Evolutionary conservation across 23 red algal species (phyloP), one percentile per base, ranked within the genome.

Genomic region (Gracilariopsis chorda): DNA sequence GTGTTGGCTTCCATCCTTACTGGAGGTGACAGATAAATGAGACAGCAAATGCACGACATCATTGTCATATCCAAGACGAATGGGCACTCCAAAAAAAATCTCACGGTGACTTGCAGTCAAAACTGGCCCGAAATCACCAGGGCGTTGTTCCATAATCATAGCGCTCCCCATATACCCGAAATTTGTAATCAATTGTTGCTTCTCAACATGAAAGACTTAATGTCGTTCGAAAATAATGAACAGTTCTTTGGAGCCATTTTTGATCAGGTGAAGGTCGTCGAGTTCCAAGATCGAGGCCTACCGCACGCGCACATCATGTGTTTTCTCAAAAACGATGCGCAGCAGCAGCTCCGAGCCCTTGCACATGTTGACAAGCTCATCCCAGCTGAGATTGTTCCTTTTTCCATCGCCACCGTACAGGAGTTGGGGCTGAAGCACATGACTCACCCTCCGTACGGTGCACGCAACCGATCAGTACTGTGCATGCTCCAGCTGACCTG

Each of bases 71-170:
- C 39, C 7, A 47, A 70, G 27, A 46, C 36, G 32, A 25, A 70
- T 13, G 57, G 56, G 8, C 59, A 73, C 80, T 0, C 80, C 17
- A 0, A 65, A 32, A 9, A 70, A 33, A 70, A 70, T 39, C 40
- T 85, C 14, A 85, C 60, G 0, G 40, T 85, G 0, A 85, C 59
- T 9, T 85, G 80, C 56, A 85, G 69, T 29, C 59, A 33, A 0
- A 85, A 69, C 24, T 73, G 80, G 1, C 20, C 28, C 17, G 59
- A 85, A 16, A 73, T 85, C 21, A 85, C 59, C 12, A 19, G 35
- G n/a, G 59, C 80, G 9, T 17, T 85, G 21, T 46, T 85, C 16
- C 16, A 0, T 14, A 23, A 51, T 30, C 80, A 76, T 14, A 75
- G 20, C 11, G 17, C 59, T 25, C 16, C 9, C 8, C 57, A 85